Base-by-base conservation (phyloP, 768 basidiomycete species). In the Mrakia blollopis region DNA sequence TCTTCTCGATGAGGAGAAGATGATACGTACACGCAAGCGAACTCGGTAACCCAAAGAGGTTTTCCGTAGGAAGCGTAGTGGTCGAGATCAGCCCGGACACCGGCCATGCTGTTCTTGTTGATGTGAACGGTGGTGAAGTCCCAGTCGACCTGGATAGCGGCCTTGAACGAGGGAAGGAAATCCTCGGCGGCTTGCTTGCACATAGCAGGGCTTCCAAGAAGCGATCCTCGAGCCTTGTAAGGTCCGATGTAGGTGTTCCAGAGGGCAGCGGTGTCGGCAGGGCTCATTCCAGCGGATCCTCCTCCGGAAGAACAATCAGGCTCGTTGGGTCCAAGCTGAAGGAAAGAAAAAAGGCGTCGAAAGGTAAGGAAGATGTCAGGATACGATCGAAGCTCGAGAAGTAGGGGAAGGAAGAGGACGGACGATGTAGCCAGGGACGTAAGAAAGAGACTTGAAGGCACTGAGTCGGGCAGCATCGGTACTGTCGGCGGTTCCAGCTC, bases 131-230 rank as follows among this genome's bases (percentile, higher is more conserved):
- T 80, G n/a, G 78, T 79, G 39, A 81, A 54, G 39, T 75, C 78
- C 79, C 79, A 81, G 41, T 79, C 78, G 76, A 70, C 35, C 21
- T 44, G 7, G 73, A 75, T 79, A 9, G n/a, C 13, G 14, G 79
- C 75, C 68, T 79, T 76, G 82, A 84, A 84, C 5, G 82, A 80
- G n/a, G 75, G 75, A 73, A 84, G 80, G 80, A 81, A 83, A 57
- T 76, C 76, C 65, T 84, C 83, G 61, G 80, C 83, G 44, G 80
- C 80, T 79, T 84, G 84, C 60, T 84, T 80, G 79, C 84, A 84
- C 84, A 84, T 83, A 8, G 81, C 81, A 1, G 84, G 84, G 7
- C 79, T 80, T 70, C 82, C 71, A 25, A 84, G 78, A 5, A 82
- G 47, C 18, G 82, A 79, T 30, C 84, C 84, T 74, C 79, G 75